phyloP scores from a whole-genome alignment of 2,329 filamentous ascomycete genomes.

The Fusarium humuli region DNA sequence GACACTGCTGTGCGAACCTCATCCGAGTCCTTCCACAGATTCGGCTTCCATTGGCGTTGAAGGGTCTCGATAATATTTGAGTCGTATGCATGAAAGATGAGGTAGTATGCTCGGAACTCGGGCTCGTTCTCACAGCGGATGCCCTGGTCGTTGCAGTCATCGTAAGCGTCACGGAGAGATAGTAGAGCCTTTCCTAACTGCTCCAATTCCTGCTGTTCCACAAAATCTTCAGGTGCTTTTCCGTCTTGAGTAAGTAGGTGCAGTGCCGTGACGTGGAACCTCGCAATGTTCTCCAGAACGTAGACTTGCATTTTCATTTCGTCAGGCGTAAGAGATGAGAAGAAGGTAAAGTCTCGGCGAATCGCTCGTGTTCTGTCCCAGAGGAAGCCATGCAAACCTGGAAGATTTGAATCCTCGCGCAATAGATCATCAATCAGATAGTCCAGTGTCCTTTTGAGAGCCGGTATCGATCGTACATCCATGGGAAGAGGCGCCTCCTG shows the following conservation, averaged over 20 bases:
- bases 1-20: slow-evolving; percentile 71
- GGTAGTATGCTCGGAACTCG: slow-evolving; percentile 74
- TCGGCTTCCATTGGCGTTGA: slow-evolving; percentile 68
- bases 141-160: slow-evolving; percentile 70
- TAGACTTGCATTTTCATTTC: slow-evolving; percentile 71
- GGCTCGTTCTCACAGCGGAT: slow-evolving; percentile 71
- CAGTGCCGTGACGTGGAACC: slow-evolving; percentile 74
- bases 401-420: slow-evolving; percentile 65
- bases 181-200: slow-evolving; percentile 74
- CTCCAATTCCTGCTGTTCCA: slow-evolving; percentile 75
- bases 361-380: slow-evolving; percentile 77
- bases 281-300: slow-evolving; percentile 73
- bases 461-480: slow-evolving; percentile 72
- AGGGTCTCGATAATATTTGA: slow-evolving; percentile 65
- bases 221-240: slow-evolving; percentile 69
- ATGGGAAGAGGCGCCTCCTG: slow-evolving; percentile 75
- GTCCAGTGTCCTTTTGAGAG: slow-evolving; percentile 69
- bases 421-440: slow-evolving; percentile 73
- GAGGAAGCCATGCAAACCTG: slow-evolving; percentile 70
- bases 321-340: slow-evolving; percentile 67
- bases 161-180: slow-evolving; percentile 74
- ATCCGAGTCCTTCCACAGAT: slow-evolving; percentile 65
- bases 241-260: slow-evolving; percentile 71
- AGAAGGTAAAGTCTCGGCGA: slow-evolving; percentile 75
- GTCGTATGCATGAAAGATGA: slow-evolving; percentile 71